Percentiles rank a stretch among this genome's conserved stretches.
phyloP scores from a whole-genome alignment of 2,329 filamentous ascomycete genomes.

The Arthrobotrys conoides region DNA sequence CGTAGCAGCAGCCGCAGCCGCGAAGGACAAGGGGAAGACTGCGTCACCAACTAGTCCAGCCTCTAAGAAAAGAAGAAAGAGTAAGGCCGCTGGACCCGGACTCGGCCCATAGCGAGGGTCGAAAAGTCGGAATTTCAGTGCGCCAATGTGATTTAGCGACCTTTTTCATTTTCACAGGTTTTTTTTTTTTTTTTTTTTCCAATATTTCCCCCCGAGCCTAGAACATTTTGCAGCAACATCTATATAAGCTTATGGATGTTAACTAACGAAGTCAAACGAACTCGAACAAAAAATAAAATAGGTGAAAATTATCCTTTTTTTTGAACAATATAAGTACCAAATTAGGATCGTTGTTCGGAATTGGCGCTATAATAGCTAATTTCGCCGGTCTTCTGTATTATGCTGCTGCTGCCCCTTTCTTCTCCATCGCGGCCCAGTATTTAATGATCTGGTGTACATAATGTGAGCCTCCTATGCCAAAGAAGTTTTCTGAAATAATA shows the following conservation, averaged over 20 bases:
- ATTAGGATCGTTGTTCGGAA: too few species aligned
- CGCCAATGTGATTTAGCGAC: conserved; percentile 9
- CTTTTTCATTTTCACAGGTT: neutral
- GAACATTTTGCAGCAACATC: neutral
- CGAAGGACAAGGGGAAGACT: conserved; percentile 57
- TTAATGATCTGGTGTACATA: too few species aligned
- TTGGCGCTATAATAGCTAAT: too few species aligned
- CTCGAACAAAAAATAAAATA: conserved; percentile 3
- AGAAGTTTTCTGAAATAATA: too few species aligned
- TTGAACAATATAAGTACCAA: too few species aligned
- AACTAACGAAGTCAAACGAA: conserved; percentile 9
- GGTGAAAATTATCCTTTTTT: too few species aligned
- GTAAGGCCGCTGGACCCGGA: conserved; percentile 50
- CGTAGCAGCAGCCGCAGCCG: conserved; percentile 38
- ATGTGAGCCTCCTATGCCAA: too few species aligned
- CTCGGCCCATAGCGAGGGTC: conserved; percentile 16
- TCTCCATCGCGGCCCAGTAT: too few species aligned
- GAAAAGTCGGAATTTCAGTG: neutral
- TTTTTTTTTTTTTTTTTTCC: neutral
- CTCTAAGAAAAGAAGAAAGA: conserved; percentile 59
- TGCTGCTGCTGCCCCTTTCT: too few species aligned
- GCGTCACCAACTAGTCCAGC: conserved; percentile 52
- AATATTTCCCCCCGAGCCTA: too few species aligned
- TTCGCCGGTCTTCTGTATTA: too few species aligned
- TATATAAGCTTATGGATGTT: neutral